A percentile compares a stretch with the other conserved stretches of the same genome.
Evolutionary conservation across 176 grass and related monocot genomes (phyloP).

Genomic region (Themeda triandra): DNA sequence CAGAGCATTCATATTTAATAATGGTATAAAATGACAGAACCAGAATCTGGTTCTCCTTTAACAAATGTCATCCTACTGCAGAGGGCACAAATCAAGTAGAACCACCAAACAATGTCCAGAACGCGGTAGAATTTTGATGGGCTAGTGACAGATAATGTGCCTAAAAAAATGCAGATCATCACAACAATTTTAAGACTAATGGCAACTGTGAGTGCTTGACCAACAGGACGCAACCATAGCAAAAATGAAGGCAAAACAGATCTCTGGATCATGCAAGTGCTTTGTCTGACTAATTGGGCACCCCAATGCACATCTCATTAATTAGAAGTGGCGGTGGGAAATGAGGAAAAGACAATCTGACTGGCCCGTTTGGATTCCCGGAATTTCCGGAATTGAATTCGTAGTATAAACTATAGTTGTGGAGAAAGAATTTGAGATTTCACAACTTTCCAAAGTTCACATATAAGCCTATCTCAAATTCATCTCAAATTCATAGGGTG

Average conservation of each 20-base stretch:
- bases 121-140: background rate
- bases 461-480: no score
- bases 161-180: slow-evolving; percentile 17
- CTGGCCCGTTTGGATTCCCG: no score
- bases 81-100: background rate
- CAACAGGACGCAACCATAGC: background rate
- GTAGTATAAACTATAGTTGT: no score
- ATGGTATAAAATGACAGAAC: background rate
- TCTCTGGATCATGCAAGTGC: background rate
- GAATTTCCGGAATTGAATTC: no score
- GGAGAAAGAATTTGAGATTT: no score
- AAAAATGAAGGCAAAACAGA: background rate
- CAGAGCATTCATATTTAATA: background rate
- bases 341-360: background rate
- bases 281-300: slow-evolving; percentile 2
- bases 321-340: background rate
- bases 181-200: slow-evolving; percentile 7
- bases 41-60: background rate
- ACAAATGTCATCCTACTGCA: background rate
- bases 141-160: background rate
- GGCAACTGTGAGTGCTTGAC: background rate
- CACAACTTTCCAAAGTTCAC: no score
- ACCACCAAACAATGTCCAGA: background rate
- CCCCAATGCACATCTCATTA: slow-evolving; percentile 9
- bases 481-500: no score